Conservation (phyloP, 768 basidiomycete genomes). For the Trametes maxima region DNA sequence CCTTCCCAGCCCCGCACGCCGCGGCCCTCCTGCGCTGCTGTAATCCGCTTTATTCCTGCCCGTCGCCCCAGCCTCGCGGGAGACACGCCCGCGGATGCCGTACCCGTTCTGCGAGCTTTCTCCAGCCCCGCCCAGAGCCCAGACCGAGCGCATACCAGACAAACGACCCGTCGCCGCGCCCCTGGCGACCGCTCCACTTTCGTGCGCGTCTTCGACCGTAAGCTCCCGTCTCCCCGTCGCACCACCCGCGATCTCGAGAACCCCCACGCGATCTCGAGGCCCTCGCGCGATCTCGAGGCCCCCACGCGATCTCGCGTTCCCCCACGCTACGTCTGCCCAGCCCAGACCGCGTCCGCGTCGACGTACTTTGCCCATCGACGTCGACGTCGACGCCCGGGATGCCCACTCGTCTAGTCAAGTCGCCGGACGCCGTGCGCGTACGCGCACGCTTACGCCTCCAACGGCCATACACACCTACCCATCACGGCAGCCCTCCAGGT, state of each 20-base stretch:
- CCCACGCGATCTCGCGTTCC: too few species aligned
- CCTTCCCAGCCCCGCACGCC: neutral
- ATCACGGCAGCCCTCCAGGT: neutral
- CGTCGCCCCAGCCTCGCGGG: neutral
- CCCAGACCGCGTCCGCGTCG: neutral
- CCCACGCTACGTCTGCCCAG: too few species aligned
- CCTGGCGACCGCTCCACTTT: too few species aligned
- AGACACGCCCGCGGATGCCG: conserved; percentile 2
- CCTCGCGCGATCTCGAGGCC: too few species aligned
- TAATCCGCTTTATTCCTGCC: neutral
- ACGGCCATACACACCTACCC: neutral
- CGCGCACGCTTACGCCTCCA: neutral
- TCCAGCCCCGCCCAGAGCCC: conserved; percentile 5
- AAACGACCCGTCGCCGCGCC: neutral
- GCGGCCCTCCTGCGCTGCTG: neutral
- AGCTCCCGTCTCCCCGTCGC: too few species aligned
- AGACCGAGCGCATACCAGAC: neutral
- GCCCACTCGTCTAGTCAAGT: neutral
- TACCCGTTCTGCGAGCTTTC: conserved; percentile 3
- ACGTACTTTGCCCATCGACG: too few species aligned
- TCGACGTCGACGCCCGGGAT: neutral
- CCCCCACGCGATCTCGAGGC: too few species aligned
- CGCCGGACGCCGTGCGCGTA: neutral
- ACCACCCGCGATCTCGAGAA: too few species aligned
- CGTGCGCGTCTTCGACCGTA: too few species aligned